These are phyloP conservation scores for Lepidium aucheri DNA, from an alignment of 345 rosid species.

Conservation along the genomic window DNA sequence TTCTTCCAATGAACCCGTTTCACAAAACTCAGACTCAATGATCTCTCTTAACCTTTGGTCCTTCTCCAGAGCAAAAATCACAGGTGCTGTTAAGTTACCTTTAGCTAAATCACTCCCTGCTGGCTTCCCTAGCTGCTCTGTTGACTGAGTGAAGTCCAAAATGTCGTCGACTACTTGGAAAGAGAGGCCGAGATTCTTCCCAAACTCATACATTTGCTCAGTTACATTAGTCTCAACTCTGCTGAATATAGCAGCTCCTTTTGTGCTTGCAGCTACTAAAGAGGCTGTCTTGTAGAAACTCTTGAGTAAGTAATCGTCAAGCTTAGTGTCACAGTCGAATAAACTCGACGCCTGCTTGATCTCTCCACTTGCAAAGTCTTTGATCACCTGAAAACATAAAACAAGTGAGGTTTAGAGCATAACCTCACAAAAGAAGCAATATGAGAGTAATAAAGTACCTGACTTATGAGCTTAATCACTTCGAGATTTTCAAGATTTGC, in stretches of 20 bases:
- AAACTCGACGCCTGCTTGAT: constrained; percentile 83
- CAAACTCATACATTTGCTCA: constrained; percentile 56
- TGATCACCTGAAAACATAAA: constrained; percentile 46
- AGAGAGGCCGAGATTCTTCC: constrained; percentile 73
- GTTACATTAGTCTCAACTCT: constrained; percentile 32
- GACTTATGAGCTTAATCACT: constrained; percentile 85
- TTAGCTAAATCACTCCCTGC: constrained; percentile 63
- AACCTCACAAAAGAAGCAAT: background rate
- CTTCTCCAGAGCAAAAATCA: constrained; percentile 66
- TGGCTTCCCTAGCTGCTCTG: constrained; percentile 87
- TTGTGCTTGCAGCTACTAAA: constrained; percentile 74
- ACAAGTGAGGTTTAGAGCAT: background rate
- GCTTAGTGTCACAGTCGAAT: constrained; percentile 59
- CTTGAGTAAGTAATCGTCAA: constrained; percentile 69
- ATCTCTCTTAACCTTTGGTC: constrained; percentile 65
- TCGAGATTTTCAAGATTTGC: constrained; percentile 81
- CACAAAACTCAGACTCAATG: constrained; percentile 75
- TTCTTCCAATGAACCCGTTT: constrained; percentile 56
- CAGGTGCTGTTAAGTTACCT: constrained; percentile 87
- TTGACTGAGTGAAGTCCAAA: constrained; percentile 74
- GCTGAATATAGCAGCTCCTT: constrained; percentile 76
- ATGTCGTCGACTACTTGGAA: constrained; percentile 80
- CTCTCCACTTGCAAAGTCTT: constrained; percentile 91
- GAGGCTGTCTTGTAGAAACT: constrained; percentile 87
- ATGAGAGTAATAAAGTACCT: constrained; percentile 30